Evolutionary conservation across 2,329 filamentous ascomycete species (phyloP), one percentile per base, ranked within the genome.

Genomic region (Aspergillus spinulosporus): DNA sequence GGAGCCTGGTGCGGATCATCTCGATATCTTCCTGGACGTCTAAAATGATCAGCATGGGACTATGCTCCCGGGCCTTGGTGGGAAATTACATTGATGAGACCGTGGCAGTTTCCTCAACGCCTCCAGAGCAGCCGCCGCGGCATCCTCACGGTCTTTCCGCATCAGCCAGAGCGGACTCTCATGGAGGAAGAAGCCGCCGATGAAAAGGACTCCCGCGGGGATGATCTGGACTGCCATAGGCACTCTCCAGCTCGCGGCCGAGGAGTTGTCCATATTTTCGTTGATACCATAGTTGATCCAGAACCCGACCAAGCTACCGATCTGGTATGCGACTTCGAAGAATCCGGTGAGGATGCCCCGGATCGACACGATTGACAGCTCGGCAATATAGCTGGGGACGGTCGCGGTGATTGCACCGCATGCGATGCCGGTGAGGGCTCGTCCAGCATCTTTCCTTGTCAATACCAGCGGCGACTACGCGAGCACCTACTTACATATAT

Each of bases 341-440:
- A 80, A 71, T 53, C 81, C 80, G 47, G 82, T 80, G 6, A 84
- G 72, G 42, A 79, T 73, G 36, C 82, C 82, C 58, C 82, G 76
- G 49, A 84, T 77, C 21, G 80, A 78, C 7, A 80, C 80, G 6
- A 82, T 81, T 0, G 81, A 69, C n/a, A 82, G 69, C 59, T 84
- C 81, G 2, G 78, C 79, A 26, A 82, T 82, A 69, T 83, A 84
- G 53, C 84, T 83, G 7, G 82, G 82, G n/a, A 79, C 79, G 54
- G 84, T 75, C 68, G 80, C 83, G 7, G 78, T 80, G 15, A 76
- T 76, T 8, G 76, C 78, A 52, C 34, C 34, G 8, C 7, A 8
- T 8, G 8, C 34, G 8, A 84, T 64, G 31, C 82, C 82, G 54
- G 79, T 77, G 3, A 83, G 65, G 1, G 82, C 80, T 57, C 80